These are phyloP conservation scores for Sporothrix humicola DNA, from an alignment of 2,329 filamentous ascomycete genomes.

Conservation along the genomic window DNA sequence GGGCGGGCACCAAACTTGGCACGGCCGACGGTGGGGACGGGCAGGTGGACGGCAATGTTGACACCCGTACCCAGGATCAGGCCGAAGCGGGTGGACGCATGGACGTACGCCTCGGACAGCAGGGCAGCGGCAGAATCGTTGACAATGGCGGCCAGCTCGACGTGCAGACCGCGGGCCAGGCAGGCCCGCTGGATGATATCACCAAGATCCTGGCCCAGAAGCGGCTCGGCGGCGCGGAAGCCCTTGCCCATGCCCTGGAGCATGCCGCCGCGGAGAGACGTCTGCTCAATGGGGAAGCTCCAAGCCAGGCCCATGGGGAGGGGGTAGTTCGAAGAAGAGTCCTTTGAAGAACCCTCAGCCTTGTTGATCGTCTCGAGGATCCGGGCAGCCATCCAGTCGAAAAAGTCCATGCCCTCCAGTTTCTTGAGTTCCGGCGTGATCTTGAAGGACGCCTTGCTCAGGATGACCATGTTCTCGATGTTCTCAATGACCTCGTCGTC, in stretches of 20 bases:
- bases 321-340: slow-evolving; percentile 44
- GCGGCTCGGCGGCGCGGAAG: slow-evolving; percentile 63
- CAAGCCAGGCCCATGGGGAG: slow-evolving; percentile 68
- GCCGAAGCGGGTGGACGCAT: slow-evolving; percentile 64
- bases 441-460: slow-evolving; percentile 61
- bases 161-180: slow-evolving; percentile 55
- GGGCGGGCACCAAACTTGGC: slow-evolving; percentile 64
- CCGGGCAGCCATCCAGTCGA: slow-evolving; percentile 70
- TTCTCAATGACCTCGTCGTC: slow-evolving; percentile 40
- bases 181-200: slow-evolving; percentile 63
- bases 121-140: slow-evolving; percentile 73
- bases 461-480: slow-evolving; percentile 48
- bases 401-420: slow-evolving; percentile 65
- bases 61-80: slow-evolving; percentile 71
- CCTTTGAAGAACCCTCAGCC: slow-evolving; percentile 45
- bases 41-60: slow-evolving; percentile 69
- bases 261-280: slow-evolving; percentile 63
- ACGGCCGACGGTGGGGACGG: slow-evolving; percentile 60
- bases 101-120: slow-evolving; percentile 66
- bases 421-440: slow-evolving; percentile 62
- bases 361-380: slow-evolving; percentile 62
- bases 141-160: slow-evolving; percentile 65
- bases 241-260: slow-evolving; percentile 70
- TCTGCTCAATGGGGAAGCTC: slow-evolving; percentile 76
- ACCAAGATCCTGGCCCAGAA: slow-evolving; percentile 65